Conservation (phyloP, 306 rosid genomes). For the Rosa lucieae region DNA sequence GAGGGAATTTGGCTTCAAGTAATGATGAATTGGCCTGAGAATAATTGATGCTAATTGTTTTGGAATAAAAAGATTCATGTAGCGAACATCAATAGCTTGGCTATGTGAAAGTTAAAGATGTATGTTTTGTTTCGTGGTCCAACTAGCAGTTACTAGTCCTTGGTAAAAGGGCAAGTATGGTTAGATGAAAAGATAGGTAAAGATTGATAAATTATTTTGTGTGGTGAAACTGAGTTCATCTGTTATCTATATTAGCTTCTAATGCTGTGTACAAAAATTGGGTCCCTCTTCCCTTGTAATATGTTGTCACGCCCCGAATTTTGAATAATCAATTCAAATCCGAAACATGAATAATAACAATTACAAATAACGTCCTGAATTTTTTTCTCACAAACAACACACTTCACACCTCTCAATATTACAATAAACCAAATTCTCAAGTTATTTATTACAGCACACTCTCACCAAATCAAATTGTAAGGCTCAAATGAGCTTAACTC, state of each 20-base stretch:
- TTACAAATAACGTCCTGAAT: too few species aligned
- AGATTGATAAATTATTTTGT: neutral
- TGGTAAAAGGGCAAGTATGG: neutral
- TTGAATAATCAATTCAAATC: too few species aligned
- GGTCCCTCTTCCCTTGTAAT: slow-evolving; percentile 2
- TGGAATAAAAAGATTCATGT: too few species aligned
- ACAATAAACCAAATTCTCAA: too few species aligned
- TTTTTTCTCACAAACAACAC: too few species aligned
- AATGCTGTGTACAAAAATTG: neutral
- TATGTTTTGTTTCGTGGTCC: neutral
- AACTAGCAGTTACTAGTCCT: neutral
- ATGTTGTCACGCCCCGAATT: too few species aligned
- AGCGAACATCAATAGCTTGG: neutral
- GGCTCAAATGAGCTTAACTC: too few species aligned
- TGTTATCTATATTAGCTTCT: too few species aligned
- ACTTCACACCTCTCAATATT: too few species aligned
- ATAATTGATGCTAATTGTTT: neutral
- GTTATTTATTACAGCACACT: too few species aligned
- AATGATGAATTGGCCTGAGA: neutral
- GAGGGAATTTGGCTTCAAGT: neutral
- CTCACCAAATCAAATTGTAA: too few species aligned
- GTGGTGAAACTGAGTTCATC: neutral
- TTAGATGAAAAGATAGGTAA: neutral
- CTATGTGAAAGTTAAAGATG: neutral
- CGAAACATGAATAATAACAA: too few species aligned